Evolutionary conservation across 345 rosid species (phyloP).

Genomic region (Excoecaria agallocha): DNA sequence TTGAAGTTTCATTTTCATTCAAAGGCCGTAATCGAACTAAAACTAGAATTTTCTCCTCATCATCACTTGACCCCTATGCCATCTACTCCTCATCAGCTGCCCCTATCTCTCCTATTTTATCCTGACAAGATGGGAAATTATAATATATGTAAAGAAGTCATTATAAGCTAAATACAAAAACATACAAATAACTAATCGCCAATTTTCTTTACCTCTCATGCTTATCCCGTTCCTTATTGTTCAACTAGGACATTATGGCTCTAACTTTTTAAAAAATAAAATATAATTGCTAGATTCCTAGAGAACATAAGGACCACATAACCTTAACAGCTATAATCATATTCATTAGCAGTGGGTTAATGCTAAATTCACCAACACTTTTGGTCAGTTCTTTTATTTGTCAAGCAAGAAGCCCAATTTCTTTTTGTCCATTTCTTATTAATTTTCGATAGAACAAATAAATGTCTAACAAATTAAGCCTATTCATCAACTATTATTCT

Average conservation of each 20-base stretch:
- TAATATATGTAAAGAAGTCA: not conserved
- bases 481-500: too few relatives aligned
- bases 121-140: not conserved
- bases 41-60: slow-evolving; percentile 69
- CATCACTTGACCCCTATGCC: slow-evolving; percentile 34
- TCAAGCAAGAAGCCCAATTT: too few relatives aligned
- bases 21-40: slow-evolving; percentile 87
- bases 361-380: too few relatives aligned
- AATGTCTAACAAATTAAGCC: too few relatives aligned
- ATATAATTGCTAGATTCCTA: too few relatives aligned
- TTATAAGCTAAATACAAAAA: slow-evolving; percentile 1
- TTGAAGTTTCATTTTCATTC: slow-evolving; percentile 70
- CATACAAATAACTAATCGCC: slow-evolving; percentile 11
- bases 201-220: slow-evolving; percentile 15
- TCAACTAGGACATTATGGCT: slow-evolving; percentile 18
- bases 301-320: too few relatives aligned
- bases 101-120: slow-evolving; percentile 43
- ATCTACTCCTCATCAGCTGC: slow-evolving; percentile 52
- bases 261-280: too few relatives aligned
- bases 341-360: too few relatives aligned
- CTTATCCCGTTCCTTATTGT: slow-evolving; percentile 14
- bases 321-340: too few relatives aligned
- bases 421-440: too few relatives aligned
- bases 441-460: too few relatives aligned
- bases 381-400: too few relatives aligned